phyloP scores from a whole-genome alignment of 2,329 filamentous ascomycete genomes.

The Claviceps arundinis region DNA sequence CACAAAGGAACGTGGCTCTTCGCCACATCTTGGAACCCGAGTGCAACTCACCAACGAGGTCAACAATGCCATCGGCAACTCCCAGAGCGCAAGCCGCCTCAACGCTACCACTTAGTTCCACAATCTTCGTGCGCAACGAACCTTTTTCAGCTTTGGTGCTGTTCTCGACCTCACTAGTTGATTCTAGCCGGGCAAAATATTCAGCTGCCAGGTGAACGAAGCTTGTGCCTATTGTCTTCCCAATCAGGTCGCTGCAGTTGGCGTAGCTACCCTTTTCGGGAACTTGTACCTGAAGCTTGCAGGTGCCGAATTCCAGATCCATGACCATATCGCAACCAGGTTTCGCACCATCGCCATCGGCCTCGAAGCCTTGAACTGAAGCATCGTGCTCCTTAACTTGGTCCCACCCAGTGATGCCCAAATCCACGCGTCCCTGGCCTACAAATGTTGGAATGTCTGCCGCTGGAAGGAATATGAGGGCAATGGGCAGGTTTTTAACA shows the following conservation, averaged over 20 bases:
- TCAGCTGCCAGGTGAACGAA: constrained; percentile 74
- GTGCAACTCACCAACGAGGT: constrained; percentile 68
- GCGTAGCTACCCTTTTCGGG: constrained; percentile 67
- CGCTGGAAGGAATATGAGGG: constrained; percentile 90
- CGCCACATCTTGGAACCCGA: no score
- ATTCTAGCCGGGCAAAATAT: constrained; percentile 73
- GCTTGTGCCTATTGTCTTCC: constrained; percentile 89
- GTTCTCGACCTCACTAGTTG: constrained; percentile 27
- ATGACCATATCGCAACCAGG: constrained; percentile 72
- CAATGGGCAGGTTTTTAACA: constrained; percentile 91
- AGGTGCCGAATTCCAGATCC: constrained; percentile 80
- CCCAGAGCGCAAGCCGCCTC: constrained; percentile 93
- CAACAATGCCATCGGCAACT: constrained; percentile 92
- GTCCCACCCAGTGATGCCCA: constrained; percentile 90
- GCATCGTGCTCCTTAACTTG: constrained; percentile 86
- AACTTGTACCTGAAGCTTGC: constrained; percentile 93
- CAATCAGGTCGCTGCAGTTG: constrained; percentile 65
- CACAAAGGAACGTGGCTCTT: not conserved
- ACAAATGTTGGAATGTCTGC: constrained; percentile 97
- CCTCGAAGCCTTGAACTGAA: constrained; percentile 35
- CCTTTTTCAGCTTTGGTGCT: constrained; percentile 22
- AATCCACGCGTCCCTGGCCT: constrained; percentile 81
- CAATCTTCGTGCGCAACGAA: constrained; percentile 72
- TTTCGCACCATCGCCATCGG: constrained; percentile 29
- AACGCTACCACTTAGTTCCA: constrained; percentile 90